Evolutionary conservation across 768 basidiomycete species (phyloP), one percentile per base, ranked within the genome.

Genomic region (Xanthoconium purpureum): DNA sequence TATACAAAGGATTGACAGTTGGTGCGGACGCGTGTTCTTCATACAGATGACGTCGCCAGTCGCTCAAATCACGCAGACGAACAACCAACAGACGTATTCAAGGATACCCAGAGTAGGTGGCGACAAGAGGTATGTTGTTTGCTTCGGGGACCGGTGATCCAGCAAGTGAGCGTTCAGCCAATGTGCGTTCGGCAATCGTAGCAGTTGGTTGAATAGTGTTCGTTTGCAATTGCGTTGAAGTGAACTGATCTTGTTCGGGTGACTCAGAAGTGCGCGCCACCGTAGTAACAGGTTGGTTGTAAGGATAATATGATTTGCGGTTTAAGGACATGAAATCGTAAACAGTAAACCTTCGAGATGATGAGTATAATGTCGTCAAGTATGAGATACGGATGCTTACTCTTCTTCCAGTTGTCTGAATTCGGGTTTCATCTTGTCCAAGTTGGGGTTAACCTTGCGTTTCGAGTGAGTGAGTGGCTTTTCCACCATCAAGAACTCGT

Each of bases 401-500:
- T 94, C 91, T 71, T 98, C 94, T 72, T 98, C 96, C 59, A 98
- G 82, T 72, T 92, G 84, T 58, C 94, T 83, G 70, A 92, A 80
- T 69, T 98, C 97, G 20, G 93, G 88, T 67, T 88, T 91, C 80
- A 98, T 84, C 71, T 88, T 89, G 61, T 91, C 90, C 12, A 91
- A 69, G 73, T 97, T 92, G 33, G 82, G 78, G 61, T 93, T 90
- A 33, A 84, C 85, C 68, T 96, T 98, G 36, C 97, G 87, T 72
- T 94, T 97, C 44, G 89, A 80, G 59, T 95, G 94, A 54, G 93
- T 97, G 53, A 98, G 75, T n/a, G 96, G 96, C 70, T 98, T 98
- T 75, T 98, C 96, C 50, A 95, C 95, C 81, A 98, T 84, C 66
- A 99, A 73, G 66, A 98, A 89, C 71, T 99, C 97, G 69, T 99